Conservation (phyloP, 2,329 filamentous ascomycete genomes). For the Aureobasidium lini region DNA sequence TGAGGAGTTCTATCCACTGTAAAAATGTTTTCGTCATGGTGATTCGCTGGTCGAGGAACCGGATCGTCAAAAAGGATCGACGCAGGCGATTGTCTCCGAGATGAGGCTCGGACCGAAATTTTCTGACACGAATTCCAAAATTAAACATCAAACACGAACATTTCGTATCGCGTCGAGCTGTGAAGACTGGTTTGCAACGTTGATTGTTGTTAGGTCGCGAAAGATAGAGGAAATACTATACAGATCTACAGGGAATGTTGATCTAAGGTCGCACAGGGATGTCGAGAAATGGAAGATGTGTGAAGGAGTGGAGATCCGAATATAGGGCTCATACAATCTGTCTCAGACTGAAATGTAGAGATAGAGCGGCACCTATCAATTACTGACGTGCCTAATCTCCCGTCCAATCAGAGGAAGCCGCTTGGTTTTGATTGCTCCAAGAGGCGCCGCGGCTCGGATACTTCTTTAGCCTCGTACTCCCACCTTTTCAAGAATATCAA, state of each 20-base stretch:
- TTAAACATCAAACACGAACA: conserved; percentile 10
- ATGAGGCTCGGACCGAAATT: conserved; percentile 10
- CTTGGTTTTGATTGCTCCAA: background rate
- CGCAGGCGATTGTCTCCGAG: background rate
- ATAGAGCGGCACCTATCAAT: conserved; percentile 2
- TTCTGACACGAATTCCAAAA: background rate
- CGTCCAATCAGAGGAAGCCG: background rate
- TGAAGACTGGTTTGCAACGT: background rate
- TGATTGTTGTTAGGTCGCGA: background rate
- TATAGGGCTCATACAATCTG: conserved; percentile 6
- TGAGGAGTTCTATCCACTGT: background rate
- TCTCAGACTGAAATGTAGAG: conserved; percentile 3
- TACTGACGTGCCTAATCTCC: conserved; percentile 3
- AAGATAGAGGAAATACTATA: background rate
- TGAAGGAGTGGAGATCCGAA: background rate
- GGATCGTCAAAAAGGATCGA: conserved; percentile 1
- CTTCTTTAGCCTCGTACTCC: conserved; percentile 5
- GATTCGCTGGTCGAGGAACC: background rate
- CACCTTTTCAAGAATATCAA: conserved; percentile 12
- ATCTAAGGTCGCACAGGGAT: background rate
- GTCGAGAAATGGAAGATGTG: background rate
- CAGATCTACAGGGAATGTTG: background rate
- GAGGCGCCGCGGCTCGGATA: conserved; percentile 9
- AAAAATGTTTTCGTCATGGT: background rate
- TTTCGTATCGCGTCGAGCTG: background rate